Conservation (phyloP, 108 stramenopile species). For the Skeletonema tropicum region DNA sequence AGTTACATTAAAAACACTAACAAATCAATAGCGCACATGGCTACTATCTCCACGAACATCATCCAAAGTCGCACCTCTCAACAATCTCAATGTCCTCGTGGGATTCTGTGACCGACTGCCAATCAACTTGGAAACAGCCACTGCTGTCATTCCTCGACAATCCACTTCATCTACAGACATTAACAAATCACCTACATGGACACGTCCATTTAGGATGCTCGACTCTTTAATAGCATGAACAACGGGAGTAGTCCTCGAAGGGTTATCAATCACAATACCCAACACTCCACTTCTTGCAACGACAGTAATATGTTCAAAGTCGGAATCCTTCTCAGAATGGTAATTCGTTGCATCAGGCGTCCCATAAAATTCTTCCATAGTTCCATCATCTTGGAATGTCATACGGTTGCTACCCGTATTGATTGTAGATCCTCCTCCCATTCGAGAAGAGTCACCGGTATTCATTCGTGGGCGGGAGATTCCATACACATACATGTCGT, state of each 20-base stretch:
- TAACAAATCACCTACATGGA: conserved; percentile 67
- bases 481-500: conserved; percentile 14
- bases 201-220: conserved; percentile 57
- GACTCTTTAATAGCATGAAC: conserved; percentile 77
- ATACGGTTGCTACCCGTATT: neutral
- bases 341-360: neutral
- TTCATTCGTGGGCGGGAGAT: neutral
- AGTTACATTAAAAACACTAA: no score
- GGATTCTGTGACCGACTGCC: conserved; percentile 10
- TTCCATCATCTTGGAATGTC: conserved; percentile 12
- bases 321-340: conserved; percentile 1
- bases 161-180: conserved; percentile 75
- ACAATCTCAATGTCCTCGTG: conserved; percentile 12
- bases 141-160: conserved; percentile 65
- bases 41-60: neutral
- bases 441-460: conserved; percentile 7
- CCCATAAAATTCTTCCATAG: neutral
- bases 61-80: neutral
- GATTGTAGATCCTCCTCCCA: neutral
- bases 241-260: conserved; percentile 60
- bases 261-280: conserved; percentile 80
- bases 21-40: no score
- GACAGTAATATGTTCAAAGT: conserved; percentile 39
- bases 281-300: conserved; percentile 59
- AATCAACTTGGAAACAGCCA: conserved; percentile 74